A percentile compares a stretch with the other conserved stretches of the same genome.
Evolutionary conservation across 2,329 filamentous ascomycete genomes (phyloP).

Genomic region (Penicillium concentricum): DNA sequence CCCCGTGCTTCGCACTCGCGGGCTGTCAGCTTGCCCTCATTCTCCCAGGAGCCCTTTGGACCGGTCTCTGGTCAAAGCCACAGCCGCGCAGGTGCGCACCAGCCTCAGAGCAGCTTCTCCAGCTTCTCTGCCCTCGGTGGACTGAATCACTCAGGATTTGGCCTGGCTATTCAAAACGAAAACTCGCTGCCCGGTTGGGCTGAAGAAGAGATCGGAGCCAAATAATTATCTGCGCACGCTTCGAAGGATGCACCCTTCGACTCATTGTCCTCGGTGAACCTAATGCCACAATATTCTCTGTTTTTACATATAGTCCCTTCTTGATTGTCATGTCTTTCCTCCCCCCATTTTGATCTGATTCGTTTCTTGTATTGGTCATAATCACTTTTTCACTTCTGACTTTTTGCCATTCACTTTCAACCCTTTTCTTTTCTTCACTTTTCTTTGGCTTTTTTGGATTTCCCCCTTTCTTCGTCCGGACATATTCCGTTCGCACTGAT

Average conservation of each 20-base stretch:
- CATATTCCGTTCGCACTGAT: conserved; percentile 26
- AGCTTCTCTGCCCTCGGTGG: conserved; percentile 60
- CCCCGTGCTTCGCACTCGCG: conserved; percentile 67
- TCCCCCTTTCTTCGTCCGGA: conserved; percentile 26
- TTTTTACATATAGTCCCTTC: conserved; percentile 20
- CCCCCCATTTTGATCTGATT: conserved; percentile 24
- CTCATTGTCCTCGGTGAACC: conserved; percentile 18
- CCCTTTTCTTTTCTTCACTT: conserved; percentile 19
- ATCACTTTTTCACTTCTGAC: conserved; percentile 18
- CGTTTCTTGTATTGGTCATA: conserved; percentile 37
- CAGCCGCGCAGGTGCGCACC: conserved; percentile 39
- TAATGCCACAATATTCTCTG: conserved; percentile 21
- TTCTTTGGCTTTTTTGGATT: conserved; percentile 24
- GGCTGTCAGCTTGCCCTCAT: conserved; percentile 82
- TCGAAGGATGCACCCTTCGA: conserved; percentile 16
- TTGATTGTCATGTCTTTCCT: conserved; percentile 16
- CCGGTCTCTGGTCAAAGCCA: conserved; percentile 40
- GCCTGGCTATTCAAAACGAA: conserved; percentile 59
- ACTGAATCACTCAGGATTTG: conserved; percentile 57
- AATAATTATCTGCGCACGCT: conserved; percentile 37
- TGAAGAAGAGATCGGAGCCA: conserved; percentile 61
- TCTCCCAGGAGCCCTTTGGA: conserved; percentile 59
- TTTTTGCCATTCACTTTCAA: conserved; percentile 22
- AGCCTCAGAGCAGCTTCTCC: conserved; percentile 54
- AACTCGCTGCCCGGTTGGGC: conserved; percentile 61